Evolutionary conservation across 345 rosid species (phyloP).

Genomic region (Pseudoturritis turrita): DNA sequence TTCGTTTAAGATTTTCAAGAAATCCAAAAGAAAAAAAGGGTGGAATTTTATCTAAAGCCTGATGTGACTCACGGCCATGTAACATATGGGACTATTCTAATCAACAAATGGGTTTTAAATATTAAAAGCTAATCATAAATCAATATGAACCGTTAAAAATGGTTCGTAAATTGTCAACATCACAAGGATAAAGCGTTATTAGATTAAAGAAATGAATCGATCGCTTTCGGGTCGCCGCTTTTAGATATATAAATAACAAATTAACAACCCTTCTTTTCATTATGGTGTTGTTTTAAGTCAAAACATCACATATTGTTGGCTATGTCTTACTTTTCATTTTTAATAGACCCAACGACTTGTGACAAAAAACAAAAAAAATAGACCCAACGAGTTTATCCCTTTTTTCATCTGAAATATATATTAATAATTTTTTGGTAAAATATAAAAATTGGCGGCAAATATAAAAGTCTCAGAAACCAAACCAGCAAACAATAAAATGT

Average conservation of each 20-base stretch:
- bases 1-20: background rate
- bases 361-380: too few species aligned
- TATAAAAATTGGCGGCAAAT: too few species aligned
- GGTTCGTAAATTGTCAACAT: constrained; percentile 1
- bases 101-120: background rate
- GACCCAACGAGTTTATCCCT: too few species aligned
- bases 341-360: background rate
- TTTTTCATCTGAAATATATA: too few species aligned
- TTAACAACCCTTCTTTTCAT: background rate
- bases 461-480: too few species aligned
- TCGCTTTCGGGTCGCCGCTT: constrained; percentile 29
- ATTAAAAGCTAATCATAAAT: background rate
- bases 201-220: background rate
- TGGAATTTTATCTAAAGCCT: background rate
- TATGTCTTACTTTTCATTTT: constrained; percentile 1
- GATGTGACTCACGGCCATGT: constrained; percentile 26
- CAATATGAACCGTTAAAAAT: constrained; percentile 16
- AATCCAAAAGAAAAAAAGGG: background rate
- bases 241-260: background rate
- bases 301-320: background rate
- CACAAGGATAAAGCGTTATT: background rate
- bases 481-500: too few species aligned
- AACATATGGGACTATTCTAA: background rate
- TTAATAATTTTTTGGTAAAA: too few species aligned
- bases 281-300: background rate